Conservation (phyloP, 192 early-diverging fungal species). For the Backusella tarrabulga region DNA sequence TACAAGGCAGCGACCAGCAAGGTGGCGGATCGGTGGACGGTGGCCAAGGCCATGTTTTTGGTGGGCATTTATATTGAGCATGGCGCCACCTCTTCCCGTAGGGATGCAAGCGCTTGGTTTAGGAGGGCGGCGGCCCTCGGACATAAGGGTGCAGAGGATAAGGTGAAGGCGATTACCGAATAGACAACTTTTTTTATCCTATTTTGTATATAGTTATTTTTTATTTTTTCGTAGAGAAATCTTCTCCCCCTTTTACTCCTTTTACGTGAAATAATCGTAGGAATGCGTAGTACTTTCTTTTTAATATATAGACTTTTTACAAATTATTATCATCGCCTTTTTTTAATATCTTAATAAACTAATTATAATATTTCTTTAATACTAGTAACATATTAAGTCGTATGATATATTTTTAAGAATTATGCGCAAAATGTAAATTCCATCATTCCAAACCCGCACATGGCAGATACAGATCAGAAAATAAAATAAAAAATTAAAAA, state of each 20-base stretch:
- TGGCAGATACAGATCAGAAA: not conserved
- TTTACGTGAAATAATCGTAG: not conserved
- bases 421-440: not conserved
- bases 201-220: not conserved
- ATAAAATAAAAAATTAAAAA: not conserved
- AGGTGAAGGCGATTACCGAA: not conserved
- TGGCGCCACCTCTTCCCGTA: conserved; percentile 76
- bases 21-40: conserved; percentile 45
- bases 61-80: conserved; percentile 89
- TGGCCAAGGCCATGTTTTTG: conserved; percentile 88
- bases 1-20: conserved; percentile 89
- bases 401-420: not conserved
- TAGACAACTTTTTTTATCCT: not conserved
- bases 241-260: not conserved
- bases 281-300: not conserved
- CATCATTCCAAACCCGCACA: not conserved
- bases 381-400: not conserved
- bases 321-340: not conserved
- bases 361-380: not conserved
- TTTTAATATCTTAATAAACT: not conserved
- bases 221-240: not conserved
- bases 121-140: conserved; percentile 73
- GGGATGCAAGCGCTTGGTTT: conserved; percentile 87
- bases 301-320: not conserved
- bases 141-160: conserved; percentile 75